Evolutionary conservation across 441 rosid genomes (phyloP), one percentile per base, ranked within the genome.

Genomic region (Populus hybrid): DNA sequence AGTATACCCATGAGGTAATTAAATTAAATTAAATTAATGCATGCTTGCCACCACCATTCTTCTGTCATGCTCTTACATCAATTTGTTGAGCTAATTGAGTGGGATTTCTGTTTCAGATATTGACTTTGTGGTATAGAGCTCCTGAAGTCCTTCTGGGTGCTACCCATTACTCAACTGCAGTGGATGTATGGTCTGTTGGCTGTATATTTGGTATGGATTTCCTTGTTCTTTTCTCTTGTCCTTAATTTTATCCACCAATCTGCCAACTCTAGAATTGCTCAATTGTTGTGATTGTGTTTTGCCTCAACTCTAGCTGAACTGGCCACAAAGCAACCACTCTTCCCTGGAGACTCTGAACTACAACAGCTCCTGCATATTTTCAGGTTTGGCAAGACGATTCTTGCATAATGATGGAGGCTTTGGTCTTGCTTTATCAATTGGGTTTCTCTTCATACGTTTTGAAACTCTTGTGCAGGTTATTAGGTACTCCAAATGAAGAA

Each of bases 151-250:
- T 94, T 75, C 75, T 96, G 77, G 99, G 98, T 9, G 90, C 94
- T n/a, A 94, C 98, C 19, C 98, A 94, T 83, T 96, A 96, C 88
- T 96, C 99, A 76, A 94, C 98, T 34, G 97, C 98, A 21, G 99
- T 96, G 21, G 99, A 96, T 80, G 88, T 94, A 87, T 96, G 99
- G 99, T 96, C 97, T 73, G 98, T 96, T 53, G 98, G 88, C 82
- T 96, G 98, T 70, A 90, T 96, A 0, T 96, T 96, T 78, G 99
- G 99, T 96, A 89, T 61, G 0, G 11, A 66, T 65, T 40, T 46
- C 23, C 69, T 18, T 40, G 67, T 40, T 53, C 28, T 30, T 57
- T 21, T 50, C 28, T 2, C 3, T 57, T 38, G 57, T 9, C 11
- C 32, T 70, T 36, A 21, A 34, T 30, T 79, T 21, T 16, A 14